Evolutionary conservation across 495 filamentous ascomycete genomes (phyloP).

Genomic region (Aspergillus carlsbadensis): DNA sequence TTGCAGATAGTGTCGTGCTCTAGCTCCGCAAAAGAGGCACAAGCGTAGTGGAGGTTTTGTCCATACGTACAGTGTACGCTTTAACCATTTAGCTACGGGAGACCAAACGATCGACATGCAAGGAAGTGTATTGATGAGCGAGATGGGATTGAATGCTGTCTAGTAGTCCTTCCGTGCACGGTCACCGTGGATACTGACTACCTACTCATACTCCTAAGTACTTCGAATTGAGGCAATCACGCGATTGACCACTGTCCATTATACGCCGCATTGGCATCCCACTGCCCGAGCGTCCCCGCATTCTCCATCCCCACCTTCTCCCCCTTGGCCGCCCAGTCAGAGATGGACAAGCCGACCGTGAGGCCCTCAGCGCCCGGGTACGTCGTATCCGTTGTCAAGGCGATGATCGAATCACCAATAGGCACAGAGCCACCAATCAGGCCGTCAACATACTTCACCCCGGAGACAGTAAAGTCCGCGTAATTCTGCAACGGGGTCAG

Average conservation of each 20-base stretch:
- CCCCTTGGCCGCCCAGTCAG: constrained; percentile 5
- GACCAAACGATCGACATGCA: no score
- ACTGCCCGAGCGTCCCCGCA: constrained; percentile 3
- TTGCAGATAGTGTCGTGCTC: no score
- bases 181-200: neutral
- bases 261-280: constrained; percentile 1
- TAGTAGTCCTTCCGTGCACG: no score
- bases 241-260: constrained; percentile 9
- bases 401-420: constrained; percentile 7
- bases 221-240: no score
- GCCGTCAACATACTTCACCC: neutral
- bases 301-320: constrained; percentile 7
- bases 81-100: no score
- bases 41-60: no score
- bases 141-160: no score
- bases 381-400: neutral
- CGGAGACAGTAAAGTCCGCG: constrained; percentile 4
- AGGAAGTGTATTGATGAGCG: no score
- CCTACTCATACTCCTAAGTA: no score
- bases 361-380: constrained; percentile 8
- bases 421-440: constrained; percentile 6
- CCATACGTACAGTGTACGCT: no score
- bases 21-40: no score
- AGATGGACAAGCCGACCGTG: neutral
- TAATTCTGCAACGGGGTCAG: constrained; percentile 10